phyloP scores from a whole-genome alignment of 306 rosid genomes.

The Alnus rubra region DNA sequence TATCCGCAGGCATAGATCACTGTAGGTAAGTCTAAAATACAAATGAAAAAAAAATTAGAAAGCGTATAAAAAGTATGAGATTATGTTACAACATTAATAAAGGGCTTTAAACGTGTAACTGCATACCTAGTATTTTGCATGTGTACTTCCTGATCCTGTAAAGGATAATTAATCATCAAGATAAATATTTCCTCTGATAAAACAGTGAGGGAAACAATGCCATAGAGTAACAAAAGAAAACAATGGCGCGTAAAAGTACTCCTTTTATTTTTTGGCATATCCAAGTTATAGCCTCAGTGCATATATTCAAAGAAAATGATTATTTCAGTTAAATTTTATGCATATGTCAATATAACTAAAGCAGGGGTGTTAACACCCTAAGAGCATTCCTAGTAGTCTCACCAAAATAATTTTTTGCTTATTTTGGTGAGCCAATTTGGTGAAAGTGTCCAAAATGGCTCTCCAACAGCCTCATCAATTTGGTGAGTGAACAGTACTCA shows the following conservation, averaged over 20 bases:
- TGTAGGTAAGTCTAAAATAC: slow-evolving; percentile 88
- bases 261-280: background rate
- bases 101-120: slow-evolving; percentile 25
- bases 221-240: background rate
- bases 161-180: slow-evolving; percentile 33
- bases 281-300: background rate
- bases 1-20: slow-evolving; percentile 89
- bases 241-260: background rate
- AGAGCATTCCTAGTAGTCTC: no score
- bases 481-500: no score
- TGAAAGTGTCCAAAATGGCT: no score
- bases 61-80: slow-evolving; percentile 26
- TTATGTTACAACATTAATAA: slow-evolving; percentile 5
- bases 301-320: background rate
- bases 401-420: no score
- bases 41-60: slow-evolving; percentile 29
- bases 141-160: slow-evolving; percentile 72
- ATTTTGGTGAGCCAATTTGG: no score
- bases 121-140: slow-evolving; percentile 77
- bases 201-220: slow-evolving; percentile 11
- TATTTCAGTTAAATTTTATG: background rate
- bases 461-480: no score
- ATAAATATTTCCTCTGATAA: slow-evolving; percentile 18
- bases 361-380: background rate
- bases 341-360: background rate